Base-by-base conservation (phyloP, 2,329 filamentous ascomycete species). In the Metarhizium humberi region DNA sequence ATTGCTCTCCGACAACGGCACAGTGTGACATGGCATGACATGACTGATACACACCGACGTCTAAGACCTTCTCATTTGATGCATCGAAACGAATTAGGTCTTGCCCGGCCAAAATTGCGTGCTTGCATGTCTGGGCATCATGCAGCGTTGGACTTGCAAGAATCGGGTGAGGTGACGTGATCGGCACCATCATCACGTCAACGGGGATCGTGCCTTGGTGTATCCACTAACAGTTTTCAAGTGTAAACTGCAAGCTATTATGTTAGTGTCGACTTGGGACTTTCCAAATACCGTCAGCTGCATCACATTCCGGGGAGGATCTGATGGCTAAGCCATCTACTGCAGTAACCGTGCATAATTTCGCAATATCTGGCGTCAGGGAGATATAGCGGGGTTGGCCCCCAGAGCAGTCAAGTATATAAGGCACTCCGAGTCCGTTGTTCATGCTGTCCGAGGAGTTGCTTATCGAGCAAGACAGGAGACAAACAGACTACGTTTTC, bases 121-220 rank as follows among this genome's bases (percentile, higher is more conserved):
- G 55, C 49, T 52, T 47, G 55, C 38, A 25, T 5, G 34, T 43
- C 50, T 32, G 40, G 34, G 46, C 29, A 8, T n/a, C 20, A 25
- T 29, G 50, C 5, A 6, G 20, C 20, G 46, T 29, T 18, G 2
- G 38, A 4, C n/a, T 34, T 46, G 20, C 43, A 50, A 43, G 36
- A 54, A 54, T 46, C 43, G 53, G 54, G 40, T 40, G 34, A 6
- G 40, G 51, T 61, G 60, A 57, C 60, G 60, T 60, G 57, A 61
- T 61, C 52, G 48, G 55, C 55, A 49, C 58, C 55, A 52, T 52
- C 56, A 60, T 60, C 57, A 34, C 60, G 57, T 60, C 58, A 59
- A 57, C 52, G 46, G 40, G 7, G 18, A 25, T 36, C n/a, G 6
- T 16, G 25, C 38, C 14, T 14, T n/a, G 7, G 6, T 3, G 25